These are phyloP conservation scores for Schizochytrium sp. DNA, from an alignment of 108 stramenopile species.

Conservation along the genomic window DNA sequence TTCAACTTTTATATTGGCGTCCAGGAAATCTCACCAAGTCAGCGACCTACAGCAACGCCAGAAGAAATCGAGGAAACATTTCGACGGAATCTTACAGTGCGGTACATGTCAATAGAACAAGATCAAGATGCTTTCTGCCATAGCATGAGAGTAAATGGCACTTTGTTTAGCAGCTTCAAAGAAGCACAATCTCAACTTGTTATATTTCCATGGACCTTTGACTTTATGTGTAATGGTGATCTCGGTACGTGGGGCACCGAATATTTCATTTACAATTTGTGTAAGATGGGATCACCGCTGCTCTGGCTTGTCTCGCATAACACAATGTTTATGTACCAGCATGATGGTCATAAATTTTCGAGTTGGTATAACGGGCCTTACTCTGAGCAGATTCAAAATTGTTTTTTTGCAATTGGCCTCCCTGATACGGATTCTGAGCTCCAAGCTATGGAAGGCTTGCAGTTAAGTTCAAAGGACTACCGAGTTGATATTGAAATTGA, in stretches of 20 bases:
- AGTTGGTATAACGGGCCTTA: neutral
- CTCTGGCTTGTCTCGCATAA: neutral
- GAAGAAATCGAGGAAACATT: neutral
- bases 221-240: neutral
- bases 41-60: neutral
- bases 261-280: neutral
- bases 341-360: neutral
- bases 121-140: neutral
- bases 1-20: slow-evolving; percentile 1
- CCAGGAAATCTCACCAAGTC: neutral
- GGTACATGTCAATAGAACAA: neutral
- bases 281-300: neutral
- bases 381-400: neutral
- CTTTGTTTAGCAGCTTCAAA: neutral
- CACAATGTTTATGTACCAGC: neutral
- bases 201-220: neutral
- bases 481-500: neutral
- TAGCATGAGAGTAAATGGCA: neutral
- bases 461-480: neutral
- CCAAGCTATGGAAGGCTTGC: neutral
- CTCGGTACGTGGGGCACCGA: neutral
- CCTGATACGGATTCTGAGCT: neutral
- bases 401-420: neutral
- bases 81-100: neutral
- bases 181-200: neutral